Evolutionary conservation across 306 rosid species (phyloP), one percentile per base, ranked within the genome.

Genomic region (Boehmeria nivea): DNA sequence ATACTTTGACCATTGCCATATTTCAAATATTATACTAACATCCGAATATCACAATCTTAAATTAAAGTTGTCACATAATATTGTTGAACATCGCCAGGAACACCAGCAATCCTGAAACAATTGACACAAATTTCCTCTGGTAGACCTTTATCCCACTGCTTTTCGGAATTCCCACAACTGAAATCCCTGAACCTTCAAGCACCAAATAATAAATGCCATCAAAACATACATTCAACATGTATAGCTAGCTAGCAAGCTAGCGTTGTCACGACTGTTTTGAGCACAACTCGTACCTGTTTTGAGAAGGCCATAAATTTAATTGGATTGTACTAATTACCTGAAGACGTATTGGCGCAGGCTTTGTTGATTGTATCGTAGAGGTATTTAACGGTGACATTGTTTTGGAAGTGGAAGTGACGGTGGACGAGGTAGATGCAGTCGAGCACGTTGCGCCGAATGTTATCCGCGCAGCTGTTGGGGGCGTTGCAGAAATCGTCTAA

Each of bases 31-130:
- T 3, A 44, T 44, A 44, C 5, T 19, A 8, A 16, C 12, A 44
- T 44, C 9, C 5, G 9, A 8, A 16, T 19, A 44, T 44, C 9
- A 43, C 19, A 1, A 43, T 15, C 9, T 14, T 16, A n/a, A 6
- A 43, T 31, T 6, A 38, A 12, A 66, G 43, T 15, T 2, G 48
- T 66, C 31, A 79, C 56, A 73, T 23, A n/a, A 18, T 2, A 31
- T 31, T 31, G 42, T 54, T 61, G 61, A 74, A 60, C 42, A 73
- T 76, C 71, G 72, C 73, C 17, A 74, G 23, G 51, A 79, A 61
- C 54, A 26, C 73, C 64, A 74, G 37, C 4, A 54, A 12, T 33
- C 61, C 55, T 52, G 83, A 65, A 21, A 66, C 36, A 62, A 68
- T 6, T 26, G 81, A 60, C 67, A 66, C 17, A 48, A 51, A 68